Base-by-base conservation (phyloP, 1,284 basidiomycete species). In the Cutaneotrichosporon sp. region DNA sequence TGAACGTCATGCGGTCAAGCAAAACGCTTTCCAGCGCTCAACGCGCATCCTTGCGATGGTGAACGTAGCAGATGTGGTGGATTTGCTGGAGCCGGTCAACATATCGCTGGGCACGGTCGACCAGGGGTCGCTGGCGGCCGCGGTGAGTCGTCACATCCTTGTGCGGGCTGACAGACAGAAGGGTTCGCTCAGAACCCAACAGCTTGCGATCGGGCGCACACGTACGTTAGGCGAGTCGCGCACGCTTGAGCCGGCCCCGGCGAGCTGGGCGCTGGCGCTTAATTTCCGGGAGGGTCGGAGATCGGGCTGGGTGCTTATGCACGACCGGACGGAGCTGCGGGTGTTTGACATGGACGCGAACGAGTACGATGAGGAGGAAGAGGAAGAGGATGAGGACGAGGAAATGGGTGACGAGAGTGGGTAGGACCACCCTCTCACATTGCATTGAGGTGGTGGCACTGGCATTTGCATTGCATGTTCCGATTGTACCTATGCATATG, bases 301-400 rank as follows among this genome's bases (percentile, higher is more conserved):
- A 32, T 53, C 65, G 0, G 66, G 66, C 6, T 72, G 67, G 49
- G 61, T 71, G 5, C 47, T 62, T 17, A 54, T 54, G 17, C 57
- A 57, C 14, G 60, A 55, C n/a, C 68, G 60, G 2, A 55, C 42
- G 7, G 60, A 61, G 45, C 50, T 69, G 14, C 57, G 61, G 39
- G 68, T 68, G 19, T 55, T 69, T 19, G 70, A 70, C 54, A 57
- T 71, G 51, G 67, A 66, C n/a, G 57, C 52, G 34, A 55, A 70
- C 48, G 70, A 69, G 50, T 68, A 66, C 37, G 64, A 58, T 10
- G 62, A 61, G 16, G 59, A 61, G 17, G 62, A 64, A 11, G 63
- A 62, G 24, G 64, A 54, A 0, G 60, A 59, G 12, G 60, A 50
- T 3, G 55, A 52, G 11, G 61, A 58, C 11, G 54, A n/a, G n/a